Evolutionary conservation across 2,329 filamentous ascomycete genomes (phyloP).

Genomic region (Emergomyces orientalis): DNA sequence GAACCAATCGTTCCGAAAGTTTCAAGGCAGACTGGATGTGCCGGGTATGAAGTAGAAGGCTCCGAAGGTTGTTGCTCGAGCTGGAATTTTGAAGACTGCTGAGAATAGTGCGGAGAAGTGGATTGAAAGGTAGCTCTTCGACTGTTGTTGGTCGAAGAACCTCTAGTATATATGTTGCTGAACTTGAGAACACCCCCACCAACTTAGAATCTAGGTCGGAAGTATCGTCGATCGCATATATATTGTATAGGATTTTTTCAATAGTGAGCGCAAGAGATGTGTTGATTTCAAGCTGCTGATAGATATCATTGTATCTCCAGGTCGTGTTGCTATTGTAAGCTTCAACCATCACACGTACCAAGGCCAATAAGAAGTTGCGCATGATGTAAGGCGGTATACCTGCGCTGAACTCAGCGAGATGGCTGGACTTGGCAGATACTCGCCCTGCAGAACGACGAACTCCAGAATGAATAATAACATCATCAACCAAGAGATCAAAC

Average conservation of each 20-base stretch:
- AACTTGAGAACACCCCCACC: constrained; percentile 57
- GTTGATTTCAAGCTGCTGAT: constrained; percentile 61
- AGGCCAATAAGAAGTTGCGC: constrained; percentile 59
- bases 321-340: constrained; percentile 75
- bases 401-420: constrained; percentile 46
- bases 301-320: constrained; percentile 67
- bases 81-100: constrained; percentile 51
- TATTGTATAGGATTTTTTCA: constrained; percentile 59
- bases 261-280: constrained; percentile 60
- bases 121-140: constrained; percentile 64
- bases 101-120: constrained; percentile 62
- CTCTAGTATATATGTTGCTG: constrained; percentile 66
- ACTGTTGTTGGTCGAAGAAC: constrained; percentile 64
- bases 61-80: constrained; percentile 53
- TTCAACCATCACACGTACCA: constrained; percentile 68
- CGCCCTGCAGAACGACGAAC: constrained; percentile 31
- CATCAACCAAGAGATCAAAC: constrained; percentile 66
- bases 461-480: constrained; percentile 52
- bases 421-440: constrained; percentile 23
- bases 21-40: constrained; percentile 56
- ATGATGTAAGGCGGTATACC: constrained; percentile 72
- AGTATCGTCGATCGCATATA: constrained; percentile 63
- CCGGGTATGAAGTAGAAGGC: constrained; percentile 47
- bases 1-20: constrained; percentile 61
- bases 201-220: constrained; percentile 41